phyloP scores from a whole-genome alignment of 2,329 filamentous ascomycete genomes.

The Aspergillus vadensis region DNA sequence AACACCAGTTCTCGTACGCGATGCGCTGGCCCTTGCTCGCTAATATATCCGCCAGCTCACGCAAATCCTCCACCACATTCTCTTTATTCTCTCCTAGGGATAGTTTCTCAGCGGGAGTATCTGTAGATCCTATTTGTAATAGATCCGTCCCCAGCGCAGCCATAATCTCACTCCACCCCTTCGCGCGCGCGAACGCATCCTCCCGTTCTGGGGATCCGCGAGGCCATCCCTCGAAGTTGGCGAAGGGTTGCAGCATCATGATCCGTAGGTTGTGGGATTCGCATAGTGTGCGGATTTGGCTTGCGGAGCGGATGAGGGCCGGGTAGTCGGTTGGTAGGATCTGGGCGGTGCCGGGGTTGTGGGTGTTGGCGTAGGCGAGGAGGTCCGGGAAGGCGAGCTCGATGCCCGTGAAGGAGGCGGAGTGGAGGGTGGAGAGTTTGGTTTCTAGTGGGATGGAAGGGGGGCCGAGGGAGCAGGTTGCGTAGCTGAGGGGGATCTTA shows the following conservation, averaged over 20 bases:
- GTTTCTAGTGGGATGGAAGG: conserved; percentile 39
- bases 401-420: conserved; percentile 60
- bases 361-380: conserved; percentile 59
- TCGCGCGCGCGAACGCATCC: conserved; percentile 64
- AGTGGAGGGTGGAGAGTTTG: conserved; percentile 44
- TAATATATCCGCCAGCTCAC: conserved; percentile 64
- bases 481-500: conserved; percentile 42
- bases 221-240: conserved; percentile 76
- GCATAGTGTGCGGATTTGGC: conserved; percentile 58
- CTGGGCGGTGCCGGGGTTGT: conserved; percentile 47
- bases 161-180: conserved; percentile 73
- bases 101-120: conserved; percentile 59
- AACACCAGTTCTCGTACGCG: conserved; percentile 83
- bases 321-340: conserved; percentile 62
- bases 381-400: conserved; percentile 77
- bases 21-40: conserved; percentile 58
- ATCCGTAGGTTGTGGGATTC: conserved; percentile 59
- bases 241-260: conserved; percentile 74
- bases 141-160: conserved; percentile 68
- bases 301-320: conserved; percentile 57
- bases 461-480: conserved; percentile 47
- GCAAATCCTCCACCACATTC: conserved; percentile 53
- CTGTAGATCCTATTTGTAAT: conserved; percentile 70
- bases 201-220: conserved; percentile 58
- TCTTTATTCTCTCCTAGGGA: conserved; percentile 39